Evolutionary conservation across 371 early-diverging fungal genomes (phyloP).

Genomic region (Nosema muscidifuracis): DNA sequence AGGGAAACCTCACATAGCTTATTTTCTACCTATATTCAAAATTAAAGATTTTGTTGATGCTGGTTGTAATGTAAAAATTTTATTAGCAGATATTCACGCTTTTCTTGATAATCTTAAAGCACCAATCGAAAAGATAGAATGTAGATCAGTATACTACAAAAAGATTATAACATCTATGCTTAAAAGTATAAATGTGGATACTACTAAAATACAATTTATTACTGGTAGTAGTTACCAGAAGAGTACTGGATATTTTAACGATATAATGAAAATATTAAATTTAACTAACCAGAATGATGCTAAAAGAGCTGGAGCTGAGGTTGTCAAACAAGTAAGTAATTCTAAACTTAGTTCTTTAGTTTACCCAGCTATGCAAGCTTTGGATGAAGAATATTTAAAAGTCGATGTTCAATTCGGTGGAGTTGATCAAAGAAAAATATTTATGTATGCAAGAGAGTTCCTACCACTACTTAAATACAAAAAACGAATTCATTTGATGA

Average conservation of each 20-base stretch:
- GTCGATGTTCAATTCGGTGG: constrained; percentile 99
- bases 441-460: constrained; percentile 89
- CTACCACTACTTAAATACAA: constrained; percentile 87
- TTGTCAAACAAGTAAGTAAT: constrained; percentile 95
- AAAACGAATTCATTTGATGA: constrained; percentile 97
- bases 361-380: constrained; percentile 95
- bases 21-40: constrained; percentile 93
- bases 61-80: constrained; percentile 81
- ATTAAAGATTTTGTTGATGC: constrained; percentile 90
- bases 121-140: constrained; percentile 77
- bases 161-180: constrained; percentile 80
- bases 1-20: constrained; percentile 92
- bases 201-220: constrained; percentile 80
- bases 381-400: constrained; percentile 93
- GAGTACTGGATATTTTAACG: constrained; percentile 77
- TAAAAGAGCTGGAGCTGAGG: constrained; percentile 96
- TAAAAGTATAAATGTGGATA: constrained; percentile 72
- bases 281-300: constrained; percentile 85
- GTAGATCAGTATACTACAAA: constrained; percentile 86
- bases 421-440: constrained; percentile 99
- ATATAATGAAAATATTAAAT: constrained; percentile 79
- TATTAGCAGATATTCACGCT: constrained; percentile 95
- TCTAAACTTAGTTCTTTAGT: constrained; percentile 82
- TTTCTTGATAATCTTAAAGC: constrained; percentile 98
- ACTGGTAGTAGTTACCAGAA: constrained; percentile 81